phyloP scores from a whole-genome alignment of 805 yeast genomes.

The Yamadazyma laniorum region DNA sequence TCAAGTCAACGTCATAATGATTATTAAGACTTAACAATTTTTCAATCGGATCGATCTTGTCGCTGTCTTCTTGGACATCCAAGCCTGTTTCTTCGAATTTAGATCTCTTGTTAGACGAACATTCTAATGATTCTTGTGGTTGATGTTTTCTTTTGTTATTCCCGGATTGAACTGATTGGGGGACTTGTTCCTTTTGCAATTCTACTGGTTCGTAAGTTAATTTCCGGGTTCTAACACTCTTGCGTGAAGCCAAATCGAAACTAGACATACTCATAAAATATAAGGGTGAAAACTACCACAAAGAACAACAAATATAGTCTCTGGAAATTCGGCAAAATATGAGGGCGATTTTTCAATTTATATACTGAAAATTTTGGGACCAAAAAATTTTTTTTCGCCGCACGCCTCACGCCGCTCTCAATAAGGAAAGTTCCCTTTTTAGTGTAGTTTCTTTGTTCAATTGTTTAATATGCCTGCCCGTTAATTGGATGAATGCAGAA shows the following conservation, averaged over 20 bases:
- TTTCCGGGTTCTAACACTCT: slow-evolving; percentile 3
- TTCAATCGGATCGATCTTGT: slow-evolving; percentile 44
- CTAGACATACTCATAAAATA: slow-evolving; percentile 8
- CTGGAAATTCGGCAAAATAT: slow-evolving; percentile 1
- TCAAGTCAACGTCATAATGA: slow-evolving; percentile 4
- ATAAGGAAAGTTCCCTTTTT: slow-evolving; percentile 3
- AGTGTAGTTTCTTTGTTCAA: neutral
- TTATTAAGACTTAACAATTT: slow-evolving; percentile 32
- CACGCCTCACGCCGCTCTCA: slow-evolving; percentile 15
- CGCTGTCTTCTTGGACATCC: slow-evolving; percentile 13
- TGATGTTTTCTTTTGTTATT: slow-evolving; percentile 6
- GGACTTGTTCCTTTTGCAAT: neutral
- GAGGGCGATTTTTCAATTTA: slow-evolving; percentile 10
- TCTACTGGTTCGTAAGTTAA: slow-evolving; percentile 5
- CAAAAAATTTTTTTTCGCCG: slow-evolving; percentile 14
- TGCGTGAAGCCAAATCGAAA: neutral
- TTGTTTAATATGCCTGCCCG: neutral
- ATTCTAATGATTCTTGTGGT: neutral
- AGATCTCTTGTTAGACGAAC: slow-evolving; percentile 7
- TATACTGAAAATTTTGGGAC: slow-evolving; percentile 6
- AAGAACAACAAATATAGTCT: neutral
- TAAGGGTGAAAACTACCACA: neutral
- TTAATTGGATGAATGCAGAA: slow-evolving; percentile 1
- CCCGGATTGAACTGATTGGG: neutral
- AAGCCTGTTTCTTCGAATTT: neutral